Percentiles rank a stretch among this genome's conserved stretches.
Conservation (phyloP, 2,329 filamentous ascomycete genomes). For the Fusarium sp. region DNA sequence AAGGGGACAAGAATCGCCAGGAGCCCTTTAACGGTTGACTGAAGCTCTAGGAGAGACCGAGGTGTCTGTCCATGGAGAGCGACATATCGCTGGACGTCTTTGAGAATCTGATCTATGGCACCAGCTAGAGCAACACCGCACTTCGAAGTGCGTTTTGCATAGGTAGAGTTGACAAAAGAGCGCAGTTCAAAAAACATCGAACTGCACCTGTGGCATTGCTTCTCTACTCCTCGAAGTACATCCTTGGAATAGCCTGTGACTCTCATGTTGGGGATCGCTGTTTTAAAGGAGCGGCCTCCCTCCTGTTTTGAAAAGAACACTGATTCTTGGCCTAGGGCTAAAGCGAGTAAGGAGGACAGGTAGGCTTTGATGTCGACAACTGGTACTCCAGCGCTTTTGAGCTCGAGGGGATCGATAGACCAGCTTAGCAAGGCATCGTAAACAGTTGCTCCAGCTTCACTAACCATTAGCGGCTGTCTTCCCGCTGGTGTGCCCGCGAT, state of each 20-base stretch:
- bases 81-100: constrained; percentile 62
- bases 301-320: constrained; percentile 75
- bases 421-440: constrained; percentile 73
- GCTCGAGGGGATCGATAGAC: constrained; percentile 54
- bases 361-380: constrained; percentile 64
- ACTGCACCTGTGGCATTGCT: constrained; percentile 61
- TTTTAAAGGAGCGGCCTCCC: constrained; percentile 64
- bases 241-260: constrained; percentile 68
- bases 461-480: constrained; percentile 67
- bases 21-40: constrained; percentile 61
- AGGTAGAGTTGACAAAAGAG: constrained; percentile 61
- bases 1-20: constrained; percentile 64
- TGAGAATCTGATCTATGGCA: constrained; percentile 61
- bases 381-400: constrained; percentile 54
- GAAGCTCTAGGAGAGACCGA: constrained; percentile 65
- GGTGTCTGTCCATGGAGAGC: constrained; percentile 57
- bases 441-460: constrained; percentile 73
- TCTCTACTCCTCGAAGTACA: constrained; percentile 60
- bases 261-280: constrained; percentile 59
- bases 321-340: constrained; percentile 78
- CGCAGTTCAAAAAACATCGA: constrained; percentile 60
- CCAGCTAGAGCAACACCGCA: constrained; percentile 65
- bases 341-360: constrained; percentile 69
- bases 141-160: constrained; percentile 57
- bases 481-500: constrained; percentile 51